A percentile compares a stretch with the other conserved stretches of the same genome.
Evolutionary conservation across 2,329 filamentous ascomycete species (phyloP).

Genomic region (Xylaria sp.): DNA sequence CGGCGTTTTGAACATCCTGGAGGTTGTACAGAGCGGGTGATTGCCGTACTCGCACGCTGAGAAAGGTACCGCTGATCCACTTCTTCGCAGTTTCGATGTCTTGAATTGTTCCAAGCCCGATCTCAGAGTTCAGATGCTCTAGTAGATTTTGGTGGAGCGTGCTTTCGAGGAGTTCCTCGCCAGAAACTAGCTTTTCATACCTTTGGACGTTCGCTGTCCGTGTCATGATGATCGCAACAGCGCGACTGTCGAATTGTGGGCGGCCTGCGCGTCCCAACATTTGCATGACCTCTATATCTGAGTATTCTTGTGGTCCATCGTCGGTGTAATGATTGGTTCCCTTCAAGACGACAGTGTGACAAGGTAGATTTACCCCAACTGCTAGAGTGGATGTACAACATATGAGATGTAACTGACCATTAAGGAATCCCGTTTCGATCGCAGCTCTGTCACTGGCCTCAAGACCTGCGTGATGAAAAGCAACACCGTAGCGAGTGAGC

Average conservation of each 20-base stretch:
- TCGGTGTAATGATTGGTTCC: constrained; percentile 73
- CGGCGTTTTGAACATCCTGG: constrained; percentile 54
- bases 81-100: constrained; percentile 68
- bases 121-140: constrained; percentile 84
- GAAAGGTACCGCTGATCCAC: constrained; percentile 80
- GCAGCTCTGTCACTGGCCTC: constrained; percentile 65
- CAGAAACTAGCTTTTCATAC: constrained; percentile 77
- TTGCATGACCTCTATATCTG: constrained; percentile 86
- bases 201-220: constrained; percentile 64
- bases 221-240: constrained; percentile 81
- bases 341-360: constrained; percentile 83
- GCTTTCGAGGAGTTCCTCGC: constrained; percentile 77
- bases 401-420: constrained; percentile 77
- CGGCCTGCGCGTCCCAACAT: constrained; percentile 86
- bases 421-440: constrained; percentile 71
- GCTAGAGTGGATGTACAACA: constrained; percentile 88
- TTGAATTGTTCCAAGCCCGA: constrained; percentile 74
- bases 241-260: constrained; percentile 80
- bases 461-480: constrained; percentile 83
- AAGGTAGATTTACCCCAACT: constrained; percentile 83
- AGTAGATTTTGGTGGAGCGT: constrained; percentile 78
- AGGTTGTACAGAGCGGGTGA: constrained; percentile 76
- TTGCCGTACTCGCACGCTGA: constrained; percentile 73
- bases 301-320: constrained; percentile 69
- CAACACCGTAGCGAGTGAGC: constrained; percentile 63